Conservation (phyloP, 2,329 filamentous ascomycete species). For the Fusarium transvaalense region DNA sequence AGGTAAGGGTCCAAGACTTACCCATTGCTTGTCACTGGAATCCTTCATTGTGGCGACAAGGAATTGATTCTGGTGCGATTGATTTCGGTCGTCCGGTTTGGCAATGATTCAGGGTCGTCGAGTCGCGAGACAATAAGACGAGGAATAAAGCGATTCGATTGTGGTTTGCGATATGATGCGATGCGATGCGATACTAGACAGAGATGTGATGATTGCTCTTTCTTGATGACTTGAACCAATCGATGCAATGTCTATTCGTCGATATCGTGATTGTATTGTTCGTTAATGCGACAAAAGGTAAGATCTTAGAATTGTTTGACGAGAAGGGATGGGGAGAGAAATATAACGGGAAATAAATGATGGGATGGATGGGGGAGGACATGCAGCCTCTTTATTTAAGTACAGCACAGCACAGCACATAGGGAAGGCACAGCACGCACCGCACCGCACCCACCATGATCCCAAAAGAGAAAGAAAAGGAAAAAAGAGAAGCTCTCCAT, state of each 20-base stretch:
- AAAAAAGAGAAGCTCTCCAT: constrained; percentile 13
- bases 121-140: not conserved
- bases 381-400: constrained; percentile 10
- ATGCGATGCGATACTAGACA: not conserved
- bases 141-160: not conserved
- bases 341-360: not conserved
- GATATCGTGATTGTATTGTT: not conserved
- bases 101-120: not conserved
- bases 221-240: not conserved
- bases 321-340: not conserved
- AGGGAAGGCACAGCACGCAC: not conserved
- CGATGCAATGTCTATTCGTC: not conserved
- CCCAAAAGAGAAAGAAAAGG: constrained; percentile 10
- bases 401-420: not conserved
- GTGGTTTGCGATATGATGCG: not conserved
- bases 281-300: not conserved
- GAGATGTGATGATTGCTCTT: not conserved
- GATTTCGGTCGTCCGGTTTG: not conserved
- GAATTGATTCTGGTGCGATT: not conserved
- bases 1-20: constrained; percentile 49
- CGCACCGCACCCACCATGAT: not conserved
- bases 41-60: constrained; percentile 36
- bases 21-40: constrained; percentile 63
- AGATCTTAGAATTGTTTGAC: not conserved
- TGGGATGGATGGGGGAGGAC: constrained; percentile 5